A percentile compares a stretch with the other conserved stretches of the same genome.
Conservation (phyloP, 306 rosid species). For the Quercus engelmannii region DNA sequence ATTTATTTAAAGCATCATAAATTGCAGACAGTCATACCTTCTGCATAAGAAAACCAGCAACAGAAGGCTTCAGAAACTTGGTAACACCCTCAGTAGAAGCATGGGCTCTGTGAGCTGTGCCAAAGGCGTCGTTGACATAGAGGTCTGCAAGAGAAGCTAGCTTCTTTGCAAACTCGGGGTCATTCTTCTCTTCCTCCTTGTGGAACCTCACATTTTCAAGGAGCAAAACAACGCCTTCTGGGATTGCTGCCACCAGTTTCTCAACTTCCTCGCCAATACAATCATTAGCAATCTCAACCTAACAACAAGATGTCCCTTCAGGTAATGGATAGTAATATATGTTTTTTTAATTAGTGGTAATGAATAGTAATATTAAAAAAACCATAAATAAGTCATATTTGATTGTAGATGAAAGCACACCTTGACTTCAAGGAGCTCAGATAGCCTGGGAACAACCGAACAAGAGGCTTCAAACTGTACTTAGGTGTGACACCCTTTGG, state of each 20-base stretch:
- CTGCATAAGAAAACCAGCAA: slow-evolving; percentile 97
- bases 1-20: background rate
- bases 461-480: slow-evolving; percentile 89
- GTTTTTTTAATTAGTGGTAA: too few relatives aligned
- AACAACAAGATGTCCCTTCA: background rate
- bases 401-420: slow-evolving; percentile 23
- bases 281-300: slow-evolving; percentile 79
- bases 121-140: slow-evolving; percentile 92
- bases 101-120: slow-evolving; percentile 93
- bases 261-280: slow-evolving; percentile 78
- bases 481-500: slow-evolving; percentile 98
- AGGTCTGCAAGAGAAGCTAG: slow-evolving; percentile 89
- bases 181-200: slow-evolving; percentile 98
- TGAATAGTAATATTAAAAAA: background rate
- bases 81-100: slow-evolving; percentile 95
- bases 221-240: slow-evolving; percentile 85
- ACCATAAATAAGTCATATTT: background rate
- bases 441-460: slow-evolving; percentile 75
- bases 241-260: slow-evolving; percentile 63
- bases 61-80: slow-evolving; percentile 78
- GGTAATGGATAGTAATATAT: background rate
- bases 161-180: slow-evolving; percentile 85
- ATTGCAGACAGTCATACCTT: slow-evolving; percentile 46
- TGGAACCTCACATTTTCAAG: slow-evolving; percentile 90
- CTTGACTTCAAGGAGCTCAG: slow-evolving; percentile 74